A percentile compares a stretch with the other conserved stretches of the same genome.
phyloP scores from a whole-genome alignment of 208 protist species.

The Acanthamoeba lenticulata region DNA sequence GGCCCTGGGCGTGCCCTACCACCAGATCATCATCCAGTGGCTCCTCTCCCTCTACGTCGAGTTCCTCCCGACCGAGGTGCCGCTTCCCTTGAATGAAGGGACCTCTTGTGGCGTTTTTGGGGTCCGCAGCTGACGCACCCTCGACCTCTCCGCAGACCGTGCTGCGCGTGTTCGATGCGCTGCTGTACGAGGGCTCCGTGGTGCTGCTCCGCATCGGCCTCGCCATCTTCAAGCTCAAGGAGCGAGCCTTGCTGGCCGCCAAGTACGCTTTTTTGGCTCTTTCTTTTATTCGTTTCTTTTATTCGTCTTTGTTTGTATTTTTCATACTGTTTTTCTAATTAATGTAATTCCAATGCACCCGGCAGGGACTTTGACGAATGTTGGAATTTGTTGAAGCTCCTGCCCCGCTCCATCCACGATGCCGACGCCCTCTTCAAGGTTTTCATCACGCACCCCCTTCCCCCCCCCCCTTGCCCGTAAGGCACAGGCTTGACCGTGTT shows the following conservation, averaged over 20 bases:
- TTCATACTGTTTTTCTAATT: neutral
- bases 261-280: neutral
- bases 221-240: constrained; percentile 72
- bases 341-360: neutral
- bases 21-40: neutral
- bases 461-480: neutral
- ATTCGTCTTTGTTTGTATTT: neutral
- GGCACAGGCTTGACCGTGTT: neutral
- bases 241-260: constrained; percentile 4
- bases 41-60: constrained; percentile 1
- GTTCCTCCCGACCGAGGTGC: neutral
- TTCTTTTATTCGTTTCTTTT: neutral
- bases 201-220: constrained; percentile 74
- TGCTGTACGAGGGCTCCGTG: constrained; percentile 82
- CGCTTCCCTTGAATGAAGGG: too few species aligned
- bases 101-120: too few species aligned
- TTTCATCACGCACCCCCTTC: neutral
- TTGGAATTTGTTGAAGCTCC: neutral
- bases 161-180: constrained; percentile 79
- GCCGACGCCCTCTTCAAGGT: constrained; percentile 38
- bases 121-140: too few species aligned
- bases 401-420: constrained; percentile 9
- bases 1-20: neutral
- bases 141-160: constrained; percentile 76
- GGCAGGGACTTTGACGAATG: constrained; percentile 29